A percentile compares a stretch with the other conserved stretches of the same genome.
Evolutionary conservation across 164 flowering plant species (phyloP).

Genomic region (Annona squamosa): DNA sequence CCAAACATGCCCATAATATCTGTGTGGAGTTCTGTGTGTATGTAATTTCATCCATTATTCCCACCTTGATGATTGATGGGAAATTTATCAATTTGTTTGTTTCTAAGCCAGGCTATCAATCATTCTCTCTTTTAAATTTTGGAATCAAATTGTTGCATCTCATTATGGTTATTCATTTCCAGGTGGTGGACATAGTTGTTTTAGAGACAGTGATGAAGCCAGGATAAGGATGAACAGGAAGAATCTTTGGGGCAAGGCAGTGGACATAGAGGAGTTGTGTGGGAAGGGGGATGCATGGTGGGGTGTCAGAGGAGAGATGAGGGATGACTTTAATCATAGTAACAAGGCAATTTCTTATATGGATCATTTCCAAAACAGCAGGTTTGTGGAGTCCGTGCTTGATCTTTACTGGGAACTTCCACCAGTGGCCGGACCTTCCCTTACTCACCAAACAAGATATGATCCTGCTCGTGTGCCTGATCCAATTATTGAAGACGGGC

Average conservation of each 20-base stretch:
- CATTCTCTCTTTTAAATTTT: neutral
- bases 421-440: constrained; percentile 96
- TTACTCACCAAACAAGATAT: constrained; percentile 91
- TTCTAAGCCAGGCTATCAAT: neutral
- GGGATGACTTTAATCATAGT: constrained; percentile 82
- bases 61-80: too few relatives aligned
- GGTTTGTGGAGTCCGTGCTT: constrained; percentile 81
- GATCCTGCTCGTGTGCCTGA: constrained; percentile 77
- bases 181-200: constrained; percentile 99
- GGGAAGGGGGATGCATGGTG: constrained; percentile 90
- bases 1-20: too few relatives aligned
- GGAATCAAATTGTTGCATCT: neutral
- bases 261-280: constrained; percentile 70
- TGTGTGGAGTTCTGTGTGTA: too few relatives aligned
- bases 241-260: constrained; percentile 94
- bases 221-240: constrained; percentile 62
- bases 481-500: constrained; percentile 91
- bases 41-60: too few relatives aligned
- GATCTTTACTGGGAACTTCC: constrained; percentile 98
- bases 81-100: neutral
- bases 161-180: constrained; percentile 5
- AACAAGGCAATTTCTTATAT: constrained; percentile 53
- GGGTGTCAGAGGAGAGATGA: constrained; percentile 92
- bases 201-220: constrained; percentile 86
- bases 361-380: constrained; percentile 79